Percentiles rank a stretch among this genome's conserved stretches.
Conservation (phyloP, 164 flowering plant species). For the Magnolia kwangsiensis region DNA sequence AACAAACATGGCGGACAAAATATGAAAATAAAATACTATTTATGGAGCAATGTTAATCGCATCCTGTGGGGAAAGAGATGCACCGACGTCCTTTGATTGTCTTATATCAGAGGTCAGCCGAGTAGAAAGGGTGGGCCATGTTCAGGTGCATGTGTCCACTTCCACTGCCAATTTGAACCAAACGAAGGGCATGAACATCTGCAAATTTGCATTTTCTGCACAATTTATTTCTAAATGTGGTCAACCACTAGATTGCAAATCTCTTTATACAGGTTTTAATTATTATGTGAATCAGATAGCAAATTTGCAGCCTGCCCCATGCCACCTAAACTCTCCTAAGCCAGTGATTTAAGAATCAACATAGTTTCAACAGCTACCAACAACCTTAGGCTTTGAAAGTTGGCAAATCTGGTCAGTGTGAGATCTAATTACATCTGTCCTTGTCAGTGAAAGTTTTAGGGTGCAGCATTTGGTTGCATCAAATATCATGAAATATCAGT, state of each 20-base stretch:
- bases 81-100: background rate
- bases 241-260: background rate
- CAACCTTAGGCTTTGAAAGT: background rate
- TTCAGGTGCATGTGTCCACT: no score
- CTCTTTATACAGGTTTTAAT: background rate
- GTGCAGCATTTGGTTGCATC: background rate
- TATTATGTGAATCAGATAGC: background rate
- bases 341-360: background rate
- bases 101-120: background rate
- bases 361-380: background rate
- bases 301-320: background rate
- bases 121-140: background rate
- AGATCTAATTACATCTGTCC: background rate
- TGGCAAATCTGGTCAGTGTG: background rate
- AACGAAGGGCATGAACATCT: no score
- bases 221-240: background rate
- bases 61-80: background rate
- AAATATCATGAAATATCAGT: background rate
- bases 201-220: background rate
- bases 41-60: no score
- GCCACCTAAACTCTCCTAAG: background rate
- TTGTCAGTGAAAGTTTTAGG: background rate
- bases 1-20: background rate
- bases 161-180: background rate
- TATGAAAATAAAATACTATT: background rate